Percentiles rank a stretch among this genome's conserved stretches.
phyloP scores from a whole-genome alignment of 2,329 filamentous ascomycete species.

The Epichloe brachyelytri region DNA sequence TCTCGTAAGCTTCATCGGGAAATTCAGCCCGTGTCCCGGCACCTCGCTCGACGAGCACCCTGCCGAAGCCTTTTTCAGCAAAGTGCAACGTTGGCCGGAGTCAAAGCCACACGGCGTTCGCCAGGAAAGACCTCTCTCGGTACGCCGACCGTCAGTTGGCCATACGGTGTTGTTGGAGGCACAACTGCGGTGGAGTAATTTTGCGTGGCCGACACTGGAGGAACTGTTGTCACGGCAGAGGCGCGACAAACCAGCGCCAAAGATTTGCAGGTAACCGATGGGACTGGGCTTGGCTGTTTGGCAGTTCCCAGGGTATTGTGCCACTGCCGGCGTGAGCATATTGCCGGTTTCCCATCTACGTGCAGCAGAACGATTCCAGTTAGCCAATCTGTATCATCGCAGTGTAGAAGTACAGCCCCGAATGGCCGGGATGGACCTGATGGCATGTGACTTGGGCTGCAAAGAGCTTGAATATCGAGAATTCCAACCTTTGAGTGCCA shows the following conservation, averaged over 20 bases:
- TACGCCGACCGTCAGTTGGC: constrained; percentile 62
- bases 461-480: neutral
- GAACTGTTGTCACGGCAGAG: constrained; percentile 18
- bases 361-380: neutral
- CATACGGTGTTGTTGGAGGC: constrained; percentile 48
- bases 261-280: constrained; percentile 15
- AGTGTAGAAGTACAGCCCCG: neutral
- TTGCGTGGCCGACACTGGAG: constrained; percentile 11
- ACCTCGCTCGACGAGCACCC: constrained; percentile 65
- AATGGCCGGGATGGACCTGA: neutral
- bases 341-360: constrained; percentile 10
- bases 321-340: constrained; percentile 23
- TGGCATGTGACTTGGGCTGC: neutral
- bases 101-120: constrained; percentile 74
- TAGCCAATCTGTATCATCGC: neutral
- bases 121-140: constrained; percentile 66
- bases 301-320: constrained; percentile 21
- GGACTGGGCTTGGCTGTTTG: constrained; percentile 16
- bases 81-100: constrained; percentile 70
- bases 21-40: constrained; percentile 72
- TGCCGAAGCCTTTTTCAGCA: constrained; percentile 78
- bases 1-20: constrained; percentile 61
- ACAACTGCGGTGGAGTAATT: constrained; percentile 27
- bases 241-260: constrained; percentile 28
- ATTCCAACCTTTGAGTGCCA: constrained; percentile 12